Conservation (phyloP, 805 yeast genomes). For the Barnettozyma californica region DNA sequence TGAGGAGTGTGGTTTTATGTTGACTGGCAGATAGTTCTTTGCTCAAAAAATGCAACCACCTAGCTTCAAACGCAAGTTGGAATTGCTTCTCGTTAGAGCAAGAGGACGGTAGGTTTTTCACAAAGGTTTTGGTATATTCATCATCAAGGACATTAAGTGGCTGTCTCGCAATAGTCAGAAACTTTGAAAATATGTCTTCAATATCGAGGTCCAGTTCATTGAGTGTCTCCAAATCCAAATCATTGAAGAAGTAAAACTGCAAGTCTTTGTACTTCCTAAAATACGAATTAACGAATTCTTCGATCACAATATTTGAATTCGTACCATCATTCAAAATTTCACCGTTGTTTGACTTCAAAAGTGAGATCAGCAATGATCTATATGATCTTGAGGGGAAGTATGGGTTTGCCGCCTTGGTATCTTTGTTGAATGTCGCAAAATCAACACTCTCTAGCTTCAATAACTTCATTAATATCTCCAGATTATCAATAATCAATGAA, state of each 20-base stretch:
- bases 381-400: slow-evolving; percentile 58
- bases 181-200: slow-evolving; percentile 29
- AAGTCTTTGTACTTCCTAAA: slow-evolving; percentile 66
- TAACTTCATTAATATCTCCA: slow-evolving; percentile 51
- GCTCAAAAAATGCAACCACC: slow-evolving; percentile 55
- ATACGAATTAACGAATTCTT: slow-evolving; percentile 53
- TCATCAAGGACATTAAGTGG: slow-evolving; percentile 27
- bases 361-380: slow-evolving; percentile 34
- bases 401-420: slow-evolving; percentile 31
- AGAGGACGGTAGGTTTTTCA: slow-evolving; percentile 42
- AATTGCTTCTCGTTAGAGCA: slow-evolving; percentile 40
- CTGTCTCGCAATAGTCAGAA: slow-evolving; percentile 34
- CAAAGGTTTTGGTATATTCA: slow-evolving; percentile 34
- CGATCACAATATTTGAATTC: slow-evolving; percentile 40
- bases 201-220: slow-evolving; percentile 5
- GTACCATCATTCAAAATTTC: slow-evolving; percentile 41
- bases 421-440: slow-evolving; percentile 38
- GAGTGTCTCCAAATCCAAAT: slow-evolving; percentile 29
- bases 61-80: slow-evolving; percentile 61
- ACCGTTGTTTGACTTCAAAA: slow-evolving; percentile 34
- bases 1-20: slow-evolving; percentile 60
- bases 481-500: slow-evolving; percentile 47
- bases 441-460: slow-evolving; percentile 49
- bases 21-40: slow-evolving; percentile 44
- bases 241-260: slow-evolving; percentile 65